Percentiles rank a stretch among this genome's conserved stretches.
phyloP scores from a whole-genome alignment of 2,329 filamentous ascomycete genomes.

The Exophiala aquamarina region DNA sequence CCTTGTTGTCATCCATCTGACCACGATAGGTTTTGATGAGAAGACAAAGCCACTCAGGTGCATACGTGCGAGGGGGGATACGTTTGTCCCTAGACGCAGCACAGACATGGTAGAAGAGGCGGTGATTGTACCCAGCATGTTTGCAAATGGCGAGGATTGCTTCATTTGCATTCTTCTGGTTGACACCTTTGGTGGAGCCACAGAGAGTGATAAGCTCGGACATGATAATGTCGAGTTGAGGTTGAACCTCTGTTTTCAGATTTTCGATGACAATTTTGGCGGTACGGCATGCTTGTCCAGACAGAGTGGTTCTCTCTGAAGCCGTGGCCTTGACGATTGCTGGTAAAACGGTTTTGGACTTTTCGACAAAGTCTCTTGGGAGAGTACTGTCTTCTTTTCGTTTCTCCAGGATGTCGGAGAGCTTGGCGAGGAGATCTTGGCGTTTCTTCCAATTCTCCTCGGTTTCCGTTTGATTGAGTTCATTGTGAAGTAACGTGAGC shows the following conservation, averaged over 20 bases:
- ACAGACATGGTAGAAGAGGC: constrained; percentile 83
- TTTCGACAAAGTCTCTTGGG: constrained; percentile 24
- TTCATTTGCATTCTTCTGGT: constrained; percentile 75
- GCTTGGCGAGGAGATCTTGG: constrained; percentile 22
- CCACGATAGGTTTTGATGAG: constrained; percentile 74
- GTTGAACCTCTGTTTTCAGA: constrained; percentile 23
- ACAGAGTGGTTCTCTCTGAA: constrained; percentile 29
- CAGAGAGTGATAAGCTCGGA: constrained; percentile 84
- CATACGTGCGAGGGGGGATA: constrained; percentile 77
- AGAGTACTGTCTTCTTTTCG: constrained; percentile 18
- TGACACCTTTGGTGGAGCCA: constrained; percentile 88
- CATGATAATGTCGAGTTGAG: constrained; percentile 26
- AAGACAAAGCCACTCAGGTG: constrained; percentile 79
- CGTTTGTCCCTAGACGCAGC: constrained; percentile 89
- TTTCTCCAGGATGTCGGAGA: constrained; percentile 25
- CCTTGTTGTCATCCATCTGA: constrained; percentile 80
- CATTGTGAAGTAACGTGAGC: constrained; percentile 22
- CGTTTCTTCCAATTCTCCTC: constrained; percentile 29
- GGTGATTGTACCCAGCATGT: constrained; percentile 74
- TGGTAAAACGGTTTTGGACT: constrained; percentile 24
- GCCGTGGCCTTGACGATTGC: constrained; percentile 23
- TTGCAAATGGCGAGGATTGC: constrained; percentile 80
- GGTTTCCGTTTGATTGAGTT: constrained; percentile 22
- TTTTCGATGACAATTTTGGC: constrained; percentile 21
- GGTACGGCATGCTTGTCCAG: constrained; percentile 21